Base-by-base conservation (phyloP, 2,329 filamentous ascomycete species). In the Verticillium longisporum region DNA sequence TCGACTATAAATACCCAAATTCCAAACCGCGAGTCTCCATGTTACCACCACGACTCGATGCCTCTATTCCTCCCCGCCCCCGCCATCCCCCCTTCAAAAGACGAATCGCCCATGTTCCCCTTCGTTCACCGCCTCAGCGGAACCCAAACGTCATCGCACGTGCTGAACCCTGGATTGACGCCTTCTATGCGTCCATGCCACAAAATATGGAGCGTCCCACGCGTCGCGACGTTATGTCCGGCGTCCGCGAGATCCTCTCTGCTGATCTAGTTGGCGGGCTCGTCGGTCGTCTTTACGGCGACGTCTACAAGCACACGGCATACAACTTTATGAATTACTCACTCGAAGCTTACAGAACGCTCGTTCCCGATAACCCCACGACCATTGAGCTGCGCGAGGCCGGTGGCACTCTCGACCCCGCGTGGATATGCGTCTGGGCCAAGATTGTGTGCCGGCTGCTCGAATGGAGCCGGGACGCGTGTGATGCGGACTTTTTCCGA, bases 351-450 rank as follows among this genome's bases (percentile, higher is more conserved):
- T 32, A 53, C 18, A 3, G 26, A 11, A 13, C 4, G 26, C 1
- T 60, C 50, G 38, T 53, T 62, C 21, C 60, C 63, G 9, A 13
- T 1, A 18, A 11, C 4, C 18, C 41, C 13, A 21, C 56, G 50
- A 73, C 71, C 10, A 21, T 79, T 55, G 76, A 78, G 68, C 73
- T 74, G 58, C 74, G 76, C 55, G 72, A 74, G 63, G 75, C 71
- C 0, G 64, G 60, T 6, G 74, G 74, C 0, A 68, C 70, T 3
- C 61, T 78, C 14, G 68, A 76, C 50, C 63, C 71, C 9, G 66
- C 66, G 3, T 77, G 72, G 72, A 66, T 77, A 31, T 57, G 60
- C 1, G 63, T 61, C 2, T 79, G 75, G 75, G 64, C 66, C 14
- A 64, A 64, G 18, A 69, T 78, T 50, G 73, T 72, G 53, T 66